A percentile compares a stretch with the other conserved stretches of the same genome.
These are phyloP conservation scores for Exophiala oligosperma DNA, from an alignment of 2,329 filamentous ascomycete species.

Conservation along the genomic window DNA sequence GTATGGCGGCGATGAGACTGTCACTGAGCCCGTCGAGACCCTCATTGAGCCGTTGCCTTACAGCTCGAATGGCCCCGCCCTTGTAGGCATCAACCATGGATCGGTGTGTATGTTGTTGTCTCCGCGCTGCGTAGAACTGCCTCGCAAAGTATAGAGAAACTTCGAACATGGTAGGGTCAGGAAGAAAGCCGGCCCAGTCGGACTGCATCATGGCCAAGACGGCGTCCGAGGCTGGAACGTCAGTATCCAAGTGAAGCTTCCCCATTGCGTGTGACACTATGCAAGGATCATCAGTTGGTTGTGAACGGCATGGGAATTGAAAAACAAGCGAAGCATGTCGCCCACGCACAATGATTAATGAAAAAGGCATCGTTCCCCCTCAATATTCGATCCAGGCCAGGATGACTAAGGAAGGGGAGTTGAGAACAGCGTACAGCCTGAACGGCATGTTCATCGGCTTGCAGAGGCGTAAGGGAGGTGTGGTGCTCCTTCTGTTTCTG, in stretches of 20 bases:
- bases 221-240: background rate
- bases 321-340: background rate
- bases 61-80: conserved; percentile 6
- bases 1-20: conserved; percentile 7
- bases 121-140: conserved; percentile 4
- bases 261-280: conserved; percentile 10
- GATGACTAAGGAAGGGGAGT: conserved; percentile 1
- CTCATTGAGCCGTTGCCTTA: conserved; percentile 1
- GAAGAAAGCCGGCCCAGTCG: conserved; percentile 9
- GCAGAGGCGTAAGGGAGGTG: background rate
- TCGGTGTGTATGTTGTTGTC: conserved; percentile 3
- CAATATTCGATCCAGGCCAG: background rate
- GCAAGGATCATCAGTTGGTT: conserved; percentile 1
- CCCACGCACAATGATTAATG: conserved; percentile 10
- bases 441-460: too few species aligned
- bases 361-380: conserved; percentile 4
- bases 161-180: conserved; percentile 8
- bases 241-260: conserved; percentile 5
- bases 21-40: conserved; percentile 4
- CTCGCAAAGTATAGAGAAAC: conserved; percentile 12
- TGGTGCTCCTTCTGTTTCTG: conserved; percentile 1
- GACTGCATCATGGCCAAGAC: conserved; percentile 5
- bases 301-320: background rate
- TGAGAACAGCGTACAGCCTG: background rate
- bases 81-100: conserved; percentile 4